phyloP scores from a whole-genome alignment of 768 basidiomycete genomes.

The Rhodocollybia butyracea region DNA sequence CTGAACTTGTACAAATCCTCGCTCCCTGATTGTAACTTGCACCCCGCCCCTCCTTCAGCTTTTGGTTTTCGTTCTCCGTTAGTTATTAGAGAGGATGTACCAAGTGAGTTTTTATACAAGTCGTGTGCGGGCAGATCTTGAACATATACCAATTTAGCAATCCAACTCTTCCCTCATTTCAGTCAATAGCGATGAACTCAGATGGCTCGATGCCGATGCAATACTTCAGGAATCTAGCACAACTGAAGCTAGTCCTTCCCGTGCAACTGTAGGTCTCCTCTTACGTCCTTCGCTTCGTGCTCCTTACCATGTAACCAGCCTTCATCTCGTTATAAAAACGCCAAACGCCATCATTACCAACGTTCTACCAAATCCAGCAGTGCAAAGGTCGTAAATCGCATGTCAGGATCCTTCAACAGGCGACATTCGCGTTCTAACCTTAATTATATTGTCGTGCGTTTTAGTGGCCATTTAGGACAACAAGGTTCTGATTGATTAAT shows the following conservation, averaged over 20 bases:
- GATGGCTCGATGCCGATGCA: slow-evolving; percentile 45
- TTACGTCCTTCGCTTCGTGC: background rate
- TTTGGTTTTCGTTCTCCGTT: slow-evolving; percentile 20
- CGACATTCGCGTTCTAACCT: slow-evolving; percentile 5
- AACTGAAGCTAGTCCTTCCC: too few species aligned
- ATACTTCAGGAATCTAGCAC: slow-evolving; percentile 11
- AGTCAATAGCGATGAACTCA: slow-evolving; percentile 43
- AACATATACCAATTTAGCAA: slow-evolving; percentile 15
- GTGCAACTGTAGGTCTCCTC: too few species aligned
- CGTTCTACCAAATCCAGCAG: slow-evolving; percentile 14
- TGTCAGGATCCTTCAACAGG: slow-evolving; percentile 7
- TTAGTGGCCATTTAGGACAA: background rate
- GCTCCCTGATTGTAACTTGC: slow-evolving; percentile 15
- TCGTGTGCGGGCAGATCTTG: background rate
- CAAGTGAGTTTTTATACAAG: background rate
- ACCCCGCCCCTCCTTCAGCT: slow-evolving; percentile 22
- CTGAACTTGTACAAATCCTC: slow-evolving; percentile 12
- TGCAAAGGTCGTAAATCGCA: slow-evolving; percentile 9
- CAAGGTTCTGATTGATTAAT: slow-evolving; percentile 5
- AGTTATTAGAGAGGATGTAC: slow-evolving; percentile 5
- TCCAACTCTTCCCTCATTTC: slow-evolving; percentile 27
- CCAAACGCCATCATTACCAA: slow-evolving; percentile 12
- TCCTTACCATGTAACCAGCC: background rate
- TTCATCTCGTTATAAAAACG: slow-evolving; percentile 1
- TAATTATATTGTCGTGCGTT: slow-evolving; percentile 6